A percentile compares a stretch with the other conserved stretches of the same genome.
phyloP scores from a whole-genome alignment of 1,284 basidiomycete species.

The Neotropicomus parvogracilis region DNA sequence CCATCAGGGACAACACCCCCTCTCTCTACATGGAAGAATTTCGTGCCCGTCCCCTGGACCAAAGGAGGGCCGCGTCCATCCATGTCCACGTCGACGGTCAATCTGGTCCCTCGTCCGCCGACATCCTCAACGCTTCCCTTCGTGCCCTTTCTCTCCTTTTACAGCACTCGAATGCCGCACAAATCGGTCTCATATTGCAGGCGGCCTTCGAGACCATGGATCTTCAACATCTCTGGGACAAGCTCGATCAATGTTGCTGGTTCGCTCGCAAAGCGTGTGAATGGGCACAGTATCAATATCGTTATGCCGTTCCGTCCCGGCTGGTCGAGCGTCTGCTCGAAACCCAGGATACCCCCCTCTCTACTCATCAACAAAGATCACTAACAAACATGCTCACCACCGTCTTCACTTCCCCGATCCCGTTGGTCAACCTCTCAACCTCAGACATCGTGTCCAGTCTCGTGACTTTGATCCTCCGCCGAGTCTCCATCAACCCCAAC shows the following conservation, averaged over 20 bases:
- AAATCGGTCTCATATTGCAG: conserved; percentile 72
- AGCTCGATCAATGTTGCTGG: conserved; percentile 78
- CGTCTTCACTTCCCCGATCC: conserved; percentile 78
- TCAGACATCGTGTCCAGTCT: conserved; percentile 84
- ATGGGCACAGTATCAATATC: conserved; percentile 90
- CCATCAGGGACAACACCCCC: conserved; percentile 63
- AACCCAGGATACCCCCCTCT: conserved; percentile 55
- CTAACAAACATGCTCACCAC: conserved; percentile 83
- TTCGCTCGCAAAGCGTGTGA: conserved; percentile 71
- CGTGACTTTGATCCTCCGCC: conserved; percentile 70
- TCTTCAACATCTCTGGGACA: conserved; percentile 64
- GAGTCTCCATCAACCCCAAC: conserved; percentile 59
- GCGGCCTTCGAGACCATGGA: conserved; percentile 69
- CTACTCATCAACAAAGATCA: conserved; percentile 59
- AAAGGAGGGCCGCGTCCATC: conserved; percentile 83
- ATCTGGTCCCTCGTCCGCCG: conserved; percentile 71
- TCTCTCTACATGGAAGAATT: conserved; percentile 81
- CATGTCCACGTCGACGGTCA: conserved; percentile 86
- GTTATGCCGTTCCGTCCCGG: conserved; percentile 83
- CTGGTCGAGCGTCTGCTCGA: conserved; percentile 80
- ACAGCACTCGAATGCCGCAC: conserved; percentile 73
- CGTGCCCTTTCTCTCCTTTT: conserved; percentile 73
- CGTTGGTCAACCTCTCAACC: conserved; percentile 87
- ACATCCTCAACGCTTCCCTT: conserved; percentile 75
- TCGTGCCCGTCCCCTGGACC: conserved; percentile 66